These are phyloP conservation scores for Mucor piriformis DNA, from an alignment of 371 early-diverging fungal genomes.

Conservation along the genomic window DNA sequence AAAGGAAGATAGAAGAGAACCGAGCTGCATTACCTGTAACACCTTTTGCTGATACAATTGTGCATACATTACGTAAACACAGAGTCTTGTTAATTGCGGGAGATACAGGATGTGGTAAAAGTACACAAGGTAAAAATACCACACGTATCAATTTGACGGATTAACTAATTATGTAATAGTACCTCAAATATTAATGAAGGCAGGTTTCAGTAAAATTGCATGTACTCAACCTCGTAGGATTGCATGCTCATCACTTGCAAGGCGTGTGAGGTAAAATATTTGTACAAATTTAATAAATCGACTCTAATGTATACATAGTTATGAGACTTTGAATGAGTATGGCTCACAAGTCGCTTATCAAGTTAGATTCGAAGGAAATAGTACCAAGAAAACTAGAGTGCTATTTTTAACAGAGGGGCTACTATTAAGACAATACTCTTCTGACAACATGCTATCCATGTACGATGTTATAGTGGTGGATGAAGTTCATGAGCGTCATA, in stretches of 20 bases:
- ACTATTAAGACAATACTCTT: constrained; percentile 64
- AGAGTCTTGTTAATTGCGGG: constrained; percentile 70
- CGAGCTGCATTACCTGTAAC: constrained; percentile 61
- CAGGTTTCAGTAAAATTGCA: constrained; percentile 74
- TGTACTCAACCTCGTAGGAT: constrained; percentile 95
- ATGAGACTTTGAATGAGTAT: constrained; percentile 66
- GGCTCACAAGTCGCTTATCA: constrained; percentile 73
- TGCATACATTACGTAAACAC: constrained; percentile 55
- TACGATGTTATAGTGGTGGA: constrained; percentile 75
- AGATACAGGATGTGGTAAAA: constrained; percentile 86
- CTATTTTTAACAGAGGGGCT: constrained; percentile 72
- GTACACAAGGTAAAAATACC: constrained; percentile 67
- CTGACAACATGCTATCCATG: constrained; percentile 55
- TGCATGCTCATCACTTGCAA: constrained; percentile 87
- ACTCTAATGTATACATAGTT: constrained; percentile 19
- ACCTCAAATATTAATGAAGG: constrained; percentile 76
- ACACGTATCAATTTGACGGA: not conserved
- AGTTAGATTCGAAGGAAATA: constrained; percentile 73
- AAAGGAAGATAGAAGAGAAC: constrained; percentile 57
- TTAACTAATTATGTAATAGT: constrained; percentile 33
- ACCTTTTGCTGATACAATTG: constrained; percentile 62
- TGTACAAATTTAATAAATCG: not conserved
- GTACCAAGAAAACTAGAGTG: constrained; percentile 59
- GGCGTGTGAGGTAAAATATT: constrained; percentile 62
- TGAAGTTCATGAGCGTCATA: constrained; percentile 76